phyloP scores from a whole-genome alignment of 164 flowering plant species.

The Nelumbo lutea region DNA sequence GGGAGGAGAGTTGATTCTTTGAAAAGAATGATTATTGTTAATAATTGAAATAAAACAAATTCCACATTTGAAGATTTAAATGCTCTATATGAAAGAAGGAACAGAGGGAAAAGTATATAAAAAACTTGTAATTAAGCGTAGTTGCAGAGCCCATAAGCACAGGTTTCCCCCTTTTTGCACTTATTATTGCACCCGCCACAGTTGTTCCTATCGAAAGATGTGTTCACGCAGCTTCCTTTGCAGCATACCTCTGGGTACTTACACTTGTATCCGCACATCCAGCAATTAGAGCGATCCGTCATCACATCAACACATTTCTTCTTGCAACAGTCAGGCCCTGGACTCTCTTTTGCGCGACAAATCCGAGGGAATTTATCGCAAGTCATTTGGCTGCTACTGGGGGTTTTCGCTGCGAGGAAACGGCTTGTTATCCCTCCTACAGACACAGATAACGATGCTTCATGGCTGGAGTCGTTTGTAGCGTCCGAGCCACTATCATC shows the following conservation, averaged over 20 bases:
- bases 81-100: too few species aligned
- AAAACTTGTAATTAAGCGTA: constrained; percentile 1
- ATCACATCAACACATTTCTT: constrained; percentile 19
- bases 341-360: constrained; percentile 39
- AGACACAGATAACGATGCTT: not conserved
- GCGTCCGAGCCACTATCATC: not conserved
- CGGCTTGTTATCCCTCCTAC: not conserved
- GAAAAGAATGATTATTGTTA: too few species aligned
- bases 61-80: too few species aligned
- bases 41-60: too few species aligned
- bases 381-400: not conserved
- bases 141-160: constrained; percentile 16
- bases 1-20: too few species aligned
- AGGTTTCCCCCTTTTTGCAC: constrained; percentile 12
- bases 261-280: constrained; percentile 18
- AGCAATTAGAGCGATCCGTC: constrained; percentile 16
- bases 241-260: constrained; percentile 14
- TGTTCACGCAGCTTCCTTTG: constrained; percentile 15
- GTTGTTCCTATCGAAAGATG: constrained; percentile 1
- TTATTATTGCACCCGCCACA: constrained; percentile 18
- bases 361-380: constrained; percentile 40
- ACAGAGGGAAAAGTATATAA: too few species aligned
- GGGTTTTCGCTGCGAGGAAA: not conserved
- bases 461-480: not conserved
- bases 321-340: constrained; percentile 33